phyloP scores from a whole-genome alignment of 305 asterid genomes.

The Fraxinus velutina region DNA sequence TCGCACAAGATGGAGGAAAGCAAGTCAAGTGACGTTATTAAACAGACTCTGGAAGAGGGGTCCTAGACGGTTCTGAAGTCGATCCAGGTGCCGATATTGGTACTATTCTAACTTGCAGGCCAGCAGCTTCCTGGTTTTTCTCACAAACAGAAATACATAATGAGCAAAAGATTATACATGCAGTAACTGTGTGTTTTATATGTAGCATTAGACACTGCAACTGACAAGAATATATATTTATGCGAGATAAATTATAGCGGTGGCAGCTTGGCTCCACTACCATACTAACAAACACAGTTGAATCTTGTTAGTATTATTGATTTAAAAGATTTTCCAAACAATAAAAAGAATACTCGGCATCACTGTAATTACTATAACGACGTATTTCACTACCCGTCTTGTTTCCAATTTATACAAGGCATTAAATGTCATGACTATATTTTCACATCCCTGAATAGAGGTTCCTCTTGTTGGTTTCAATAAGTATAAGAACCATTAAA shows the following conservation, averaged over 20 bases:
- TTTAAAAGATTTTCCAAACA: background rate
- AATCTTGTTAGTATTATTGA: background rate
- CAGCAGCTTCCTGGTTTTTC: conserved; percentile 44
- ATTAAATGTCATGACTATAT: background rate
- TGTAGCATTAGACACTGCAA: background rate
- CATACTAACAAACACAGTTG: background rate
- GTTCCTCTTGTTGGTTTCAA: background rate
- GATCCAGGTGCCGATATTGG: conserved; percentile 32
- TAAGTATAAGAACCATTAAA: background rate
- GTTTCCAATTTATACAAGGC: background rate
- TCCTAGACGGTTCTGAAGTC: conserved; percentile 21
- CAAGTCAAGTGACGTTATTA: conserved; percentile 13
- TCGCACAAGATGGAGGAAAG: background rate
- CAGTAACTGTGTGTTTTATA: background rate
- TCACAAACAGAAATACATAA: background rate
- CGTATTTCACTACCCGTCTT: background rate
- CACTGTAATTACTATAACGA: background rate
- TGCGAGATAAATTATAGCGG: background rate
- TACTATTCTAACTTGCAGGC: conserved; percentile 42
- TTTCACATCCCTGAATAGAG: background rate
- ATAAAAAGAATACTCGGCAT: background rate
- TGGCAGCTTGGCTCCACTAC: background rate
- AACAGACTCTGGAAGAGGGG: conserved; percentile 26
- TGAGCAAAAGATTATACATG: background rate
- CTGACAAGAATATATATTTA: background rate